Percentiles rank a stretch among this genome's conserved stretches.
These are phyloP conservation scores for Neurospora sp. DNA, from an alignment of 495 filamentous ascomycete species.

Conservation along the genomic window DNA sequence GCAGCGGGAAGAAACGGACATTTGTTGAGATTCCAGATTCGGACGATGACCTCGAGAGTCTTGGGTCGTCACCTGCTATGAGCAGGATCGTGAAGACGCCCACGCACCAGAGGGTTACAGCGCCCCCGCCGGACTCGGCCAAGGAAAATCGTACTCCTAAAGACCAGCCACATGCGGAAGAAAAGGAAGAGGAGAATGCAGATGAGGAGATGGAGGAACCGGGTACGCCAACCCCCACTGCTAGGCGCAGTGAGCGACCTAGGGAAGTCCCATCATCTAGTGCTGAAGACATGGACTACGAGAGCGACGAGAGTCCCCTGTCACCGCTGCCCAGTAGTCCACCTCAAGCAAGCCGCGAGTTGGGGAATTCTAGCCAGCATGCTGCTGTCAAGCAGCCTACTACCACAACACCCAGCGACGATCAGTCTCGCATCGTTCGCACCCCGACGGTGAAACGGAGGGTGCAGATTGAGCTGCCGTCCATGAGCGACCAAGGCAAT, in stretches of 20 bases:
- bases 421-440: neutral
- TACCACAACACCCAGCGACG: neutral
- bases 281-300: neutral
- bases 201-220: constrained; percentile 12
- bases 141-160: constrained; percentile 13
- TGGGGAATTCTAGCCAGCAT: neutral
- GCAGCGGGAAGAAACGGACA: constrained; percentile 2
- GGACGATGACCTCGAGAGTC: constrained; percentile 26
- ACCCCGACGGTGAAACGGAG: constrained; percentile 2
- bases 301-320: neutral
- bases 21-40: constrained; percentile 31
- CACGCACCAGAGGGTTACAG: neutral
- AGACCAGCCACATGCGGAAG: constrained; percentile 5
- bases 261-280: neutral
- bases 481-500: neutral
- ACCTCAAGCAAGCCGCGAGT: neutral
- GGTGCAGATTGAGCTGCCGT: constrained; percentile 11
- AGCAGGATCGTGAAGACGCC: neutral
- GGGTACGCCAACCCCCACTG: constrained; percentile 3
- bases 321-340: neutral
- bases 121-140: neutral
- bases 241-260: neutral
- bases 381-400: neutral
- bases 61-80: constrained; percentile 12
- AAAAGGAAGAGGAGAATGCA: constrained; percentile 19